phyloP scores from a whole-genome alignment of 257 asterid genomes.

The Solanum chilense region DNA sequence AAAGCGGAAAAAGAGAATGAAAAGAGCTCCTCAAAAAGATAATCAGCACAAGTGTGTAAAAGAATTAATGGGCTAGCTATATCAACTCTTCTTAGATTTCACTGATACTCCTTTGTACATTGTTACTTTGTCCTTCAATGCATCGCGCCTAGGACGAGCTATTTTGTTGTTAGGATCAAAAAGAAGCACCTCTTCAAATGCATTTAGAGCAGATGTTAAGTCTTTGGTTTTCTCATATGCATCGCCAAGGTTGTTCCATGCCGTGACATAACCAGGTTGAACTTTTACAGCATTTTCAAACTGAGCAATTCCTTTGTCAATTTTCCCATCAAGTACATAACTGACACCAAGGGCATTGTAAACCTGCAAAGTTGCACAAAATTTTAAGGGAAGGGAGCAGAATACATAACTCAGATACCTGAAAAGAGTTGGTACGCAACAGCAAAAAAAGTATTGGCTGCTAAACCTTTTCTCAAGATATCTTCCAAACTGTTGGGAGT shows the following conservation, averaged over 20 bases:
- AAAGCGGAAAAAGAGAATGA: neutral
- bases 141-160: constrained; percentile 87
- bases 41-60: neutral
- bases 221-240: constrained; percentile 86
- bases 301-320: constrained; percentile 75
- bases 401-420: neutral
- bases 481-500: no score
- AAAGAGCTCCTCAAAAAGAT: neutral
- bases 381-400: neutral
- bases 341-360: constrained; percentile 94
- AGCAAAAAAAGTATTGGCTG: neutral
- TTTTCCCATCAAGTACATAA: constrained; percentile 70
- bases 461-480: no score
- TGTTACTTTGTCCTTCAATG: constrained; percentile 60
- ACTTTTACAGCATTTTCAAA: constrained; percentile 86
- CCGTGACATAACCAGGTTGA: constrained; percentile 97
- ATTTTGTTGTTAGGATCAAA: constrained; percentile 88
- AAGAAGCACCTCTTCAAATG: constrained; percentile 90
- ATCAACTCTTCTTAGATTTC: constrained; percentile 58
- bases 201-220: constrained; percentile 60
- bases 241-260: constrained; percentile 98
- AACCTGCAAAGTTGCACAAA: constrained; percentile 30
- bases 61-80: neutral
- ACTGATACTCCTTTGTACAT: constrained; percentile 77
- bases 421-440: neutral